These are phyloP conservation scores for Syncephalis fuscata DNA, from an alignment of 371 early-diverging fungal genomes.

Conservation along the genomic window DNA sequence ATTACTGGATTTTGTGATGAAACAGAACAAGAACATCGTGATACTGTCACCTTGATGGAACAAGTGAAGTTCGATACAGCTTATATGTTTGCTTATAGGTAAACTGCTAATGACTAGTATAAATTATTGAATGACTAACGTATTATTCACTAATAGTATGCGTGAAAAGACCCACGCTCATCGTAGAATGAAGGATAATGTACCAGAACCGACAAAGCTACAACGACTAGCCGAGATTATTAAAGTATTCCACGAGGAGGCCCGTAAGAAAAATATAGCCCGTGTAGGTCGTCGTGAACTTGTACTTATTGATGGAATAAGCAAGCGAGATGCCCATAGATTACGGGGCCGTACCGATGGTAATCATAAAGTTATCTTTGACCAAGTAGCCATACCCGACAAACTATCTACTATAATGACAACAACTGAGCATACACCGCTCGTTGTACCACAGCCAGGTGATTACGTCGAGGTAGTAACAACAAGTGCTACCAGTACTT, in stretches of 20 bases:
- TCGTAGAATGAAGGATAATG: slow-evolving; percentile 45
- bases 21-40: slow-evolving; percentile 51
- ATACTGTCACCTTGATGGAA: slow-evolving; percentile 49
- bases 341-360: slow-evolving; percentile 36
- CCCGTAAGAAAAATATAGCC: slow-evolving; percentile 26
- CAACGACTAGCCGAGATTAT: slow-evolving; percentile 48
- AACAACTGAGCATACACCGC: too few relatives aligned
- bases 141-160: slow-evolving; percentile 19
- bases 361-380: slow-evolving; percentile 31
- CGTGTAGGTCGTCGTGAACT: slow-evolving; percentile 30
- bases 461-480: slow-evolving; percentile 19
- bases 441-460: slow-evolving; percentile 11
- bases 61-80: slow-evolving; percentile 55
- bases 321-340: slow-evolving; percentile 15
- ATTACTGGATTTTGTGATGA: slow-evolving; percentile 74
- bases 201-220: slow-evolving; percentile 35
- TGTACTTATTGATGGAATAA: slow-evolving; percentile 46
- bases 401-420: too few relatives aligned
- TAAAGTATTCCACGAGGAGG: slow-evolving; percentile 35
- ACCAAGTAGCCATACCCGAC: slow-evolving; percentile 7
- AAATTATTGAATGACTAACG: not conserved
- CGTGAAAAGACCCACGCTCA: slow-evolving; percentile 67
- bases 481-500: slow-evolving; percentile 8
- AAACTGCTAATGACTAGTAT: too few relatives aligned
- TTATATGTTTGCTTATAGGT: slow-evolving; percentile 64